phyloP scores from a whole-genome alignment of 345 rosid genomes.

The Salix udensis region DNA sequence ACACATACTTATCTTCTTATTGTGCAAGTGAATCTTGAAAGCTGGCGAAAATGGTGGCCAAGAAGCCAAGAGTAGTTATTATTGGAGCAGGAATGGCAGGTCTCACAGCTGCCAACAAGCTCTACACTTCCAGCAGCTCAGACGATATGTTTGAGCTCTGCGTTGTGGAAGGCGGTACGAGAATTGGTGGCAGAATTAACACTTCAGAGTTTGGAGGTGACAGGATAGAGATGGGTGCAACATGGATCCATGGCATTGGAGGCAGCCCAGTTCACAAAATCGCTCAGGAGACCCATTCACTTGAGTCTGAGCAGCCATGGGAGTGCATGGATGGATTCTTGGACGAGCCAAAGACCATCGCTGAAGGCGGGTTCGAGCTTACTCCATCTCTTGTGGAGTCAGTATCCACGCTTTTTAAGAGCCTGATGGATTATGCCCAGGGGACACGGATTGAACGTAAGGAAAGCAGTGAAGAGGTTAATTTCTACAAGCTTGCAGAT shows the following conservation, averaged over 20 bases:
- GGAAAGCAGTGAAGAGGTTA: constrained; percentile 14
- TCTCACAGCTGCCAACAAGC: constrained; percentile 89
- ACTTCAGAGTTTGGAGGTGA: constrained; percentile 82
- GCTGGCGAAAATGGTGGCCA: constrained; percentile 46
- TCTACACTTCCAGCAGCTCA: constrained; percentile 43
- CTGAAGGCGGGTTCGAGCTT: constrained; percentile 76
- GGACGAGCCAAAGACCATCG: constrained; percentile 45
- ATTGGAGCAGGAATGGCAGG: constrained; percentile 99
- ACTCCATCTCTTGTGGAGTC: constrained; percentile 46
- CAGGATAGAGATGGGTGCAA: constrained; percentile 96
- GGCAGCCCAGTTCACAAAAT: constrained; percentile 83
- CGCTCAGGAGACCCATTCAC: constrained; percentile 57
- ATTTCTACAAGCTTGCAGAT: constrained; percentile 33
- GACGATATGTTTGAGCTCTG: constrained; percentile 61
- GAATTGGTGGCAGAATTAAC: constrained; percentile 93
- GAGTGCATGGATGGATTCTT: constrained; percentile 85
- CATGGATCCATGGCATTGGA: constrained; percentile 98
- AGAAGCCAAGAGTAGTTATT: constrained; percentile 86
- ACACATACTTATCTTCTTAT: neutral
- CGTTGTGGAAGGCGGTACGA: constrained; percentile 79
- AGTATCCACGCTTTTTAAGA: constrained; percentile 58
- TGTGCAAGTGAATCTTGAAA: constrained; percentile 7
- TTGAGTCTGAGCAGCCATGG: constrained; percentile 81
- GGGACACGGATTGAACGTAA: constrained; percentile 38
- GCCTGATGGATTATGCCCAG: constrained; percentile 77